Evolutionary conservation across 768 basidiomycete genomes (phyloP), one percentile per base, ranked within the genome.

Genomic region (Leccinum variicolor): DNA sequence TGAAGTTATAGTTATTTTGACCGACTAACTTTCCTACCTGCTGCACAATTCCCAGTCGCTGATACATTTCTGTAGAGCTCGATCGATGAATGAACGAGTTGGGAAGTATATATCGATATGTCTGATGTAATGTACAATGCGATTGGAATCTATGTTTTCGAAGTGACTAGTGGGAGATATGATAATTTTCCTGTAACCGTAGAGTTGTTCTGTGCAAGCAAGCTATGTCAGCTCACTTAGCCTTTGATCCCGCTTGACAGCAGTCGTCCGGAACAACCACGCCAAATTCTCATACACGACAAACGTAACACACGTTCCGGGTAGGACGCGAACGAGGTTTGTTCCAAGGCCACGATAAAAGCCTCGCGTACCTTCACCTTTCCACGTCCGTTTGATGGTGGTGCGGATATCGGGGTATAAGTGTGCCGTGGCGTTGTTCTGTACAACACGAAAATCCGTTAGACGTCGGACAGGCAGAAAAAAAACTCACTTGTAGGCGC

Each of bases 221-320:
- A 2, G 19, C 50, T 65, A 68, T 0, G 60, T 57, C 9, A 50
- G 23, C 3, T 39, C 55, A 25, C 29, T 28, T 11, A 23, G 53
- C 19, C 21, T 52, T 5, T 65, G 70, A 56, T 81, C 82, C 29
- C 81, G 77, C 58, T 73, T 79, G n/a, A 77, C 76, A 50, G 90
- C 90, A 3, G 81, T 80, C 6, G 82, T 84, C 60, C 87, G 78
- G 45, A 94, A 71, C 26, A 92, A 66, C 91, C 91, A 94, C 0
- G 92, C 91, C 55, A 94, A 69, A 62, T 94, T 94, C 70, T 94
- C 97, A 70, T 98, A 99, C 19, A 98, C 94, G 39, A 98, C 96
- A 63, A 98, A 97, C 5, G 96, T 98, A 48, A 98, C 90, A 70
- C 96, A 98, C 3, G 96, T 98, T 28, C 96, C 97, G 0, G 97